Base-by-base conservation (phyloP, 805 yeast genomes). In the Tetrapisispora namnaoensis region DNA sequence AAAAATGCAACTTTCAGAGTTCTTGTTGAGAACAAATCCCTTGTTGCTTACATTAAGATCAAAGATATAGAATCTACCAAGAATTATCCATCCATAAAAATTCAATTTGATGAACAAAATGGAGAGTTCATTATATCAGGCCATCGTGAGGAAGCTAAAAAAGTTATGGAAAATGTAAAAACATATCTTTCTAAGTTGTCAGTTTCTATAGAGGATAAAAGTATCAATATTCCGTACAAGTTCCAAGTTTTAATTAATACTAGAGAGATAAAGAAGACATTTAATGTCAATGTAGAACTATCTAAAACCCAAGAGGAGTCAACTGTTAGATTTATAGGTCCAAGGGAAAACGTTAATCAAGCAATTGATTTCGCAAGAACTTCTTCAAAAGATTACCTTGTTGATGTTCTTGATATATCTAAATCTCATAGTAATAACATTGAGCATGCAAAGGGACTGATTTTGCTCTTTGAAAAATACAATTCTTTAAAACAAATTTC, bases 381-480 rank as follows among this genome's bases (percentile, higher is more conserved):
- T 43, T 71, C 79, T 38, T 77, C 93, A 34, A 71, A 80, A 45
- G 73, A 78, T 48, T 79, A 74, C 62, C 70, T 74, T 50, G 77
- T 82, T 38, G 88, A 82, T 54, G 68, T 79, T 37, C 73, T 93
- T 60, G 95, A 89, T 58, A 82, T 93, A 65, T 80, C 95, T 10
- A 83, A 78, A 66, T 95, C 98, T 35, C 97, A 93, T 65, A 86
- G 87, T 59, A 86, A 85, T 55, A 79, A 86, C 61, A 61, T 78
- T 47, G 65, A 70, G 18, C 98, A 93, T 60, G 96, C 95, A 10
- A 78, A 79, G 51, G 75, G 80, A 37, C 72, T 93, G 49, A 82
- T 88, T 38, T 74, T 83, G 11, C 86, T 74, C 63, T 82, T 93
- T 55, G 65, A 68, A 48, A 71, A 76, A 53, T 70, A 78, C 50